Conservation (phyloP, 2,329 filamentous ascomycete genomes). For the Penicillium sp. region DNA sequence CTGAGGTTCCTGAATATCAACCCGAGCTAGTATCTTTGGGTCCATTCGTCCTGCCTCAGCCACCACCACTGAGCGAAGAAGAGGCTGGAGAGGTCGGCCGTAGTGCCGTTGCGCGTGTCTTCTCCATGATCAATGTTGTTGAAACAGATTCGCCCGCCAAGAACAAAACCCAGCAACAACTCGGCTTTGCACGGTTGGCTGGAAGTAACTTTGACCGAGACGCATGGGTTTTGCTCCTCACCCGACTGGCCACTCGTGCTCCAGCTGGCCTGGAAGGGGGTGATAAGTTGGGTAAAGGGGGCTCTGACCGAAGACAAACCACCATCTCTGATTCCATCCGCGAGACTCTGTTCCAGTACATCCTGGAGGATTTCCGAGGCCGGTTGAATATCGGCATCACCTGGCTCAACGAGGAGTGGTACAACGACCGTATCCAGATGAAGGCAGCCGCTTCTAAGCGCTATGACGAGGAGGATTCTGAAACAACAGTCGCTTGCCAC, state of each 20-base stretch:
- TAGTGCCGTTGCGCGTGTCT: slow-evolving; percentile 72
- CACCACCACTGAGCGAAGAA: slow-evolving; percentile 69
- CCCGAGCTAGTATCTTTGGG: slow-evolving; percentile 61
- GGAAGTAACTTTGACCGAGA: slow-evolving; percentile 82
- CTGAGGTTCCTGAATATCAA: slow-evolving; percentile 72
- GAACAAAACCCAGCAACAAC: slow-evolving; percentile 52
- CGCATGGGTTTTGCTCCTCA: slow-evolving; percentile 86
- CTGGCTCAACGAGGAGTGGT: slow-evolving; percentile 98
- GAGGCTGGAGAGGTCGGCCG: slow-evolving; percentile 73
- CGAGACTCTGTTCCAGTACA: slow-evolving; percentile 76
- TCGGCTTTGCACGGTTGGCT: slow-evolving; percentile 78
- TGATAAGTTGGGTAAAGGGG: slow-evolving; percentile 33
- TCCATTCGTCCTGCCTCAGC: slow-evolving; percentile 75
- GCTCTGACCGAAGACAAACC: slow-evolving; percentile 16
- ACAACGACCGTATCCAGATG: slow-evolving; percentile 71
- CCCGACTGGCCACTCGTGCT: slow-evolving; percentile 78
- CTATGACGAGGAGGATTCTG: slow-evolving; percentile 45
- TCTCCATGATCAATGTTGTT: slow-evolving; percentile 71
- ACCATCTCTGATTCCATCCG: slow-evolving; percentile 66
- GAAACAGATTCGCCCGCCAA: slow-evolving; percentile 65
- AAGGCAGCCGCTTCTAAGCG: slow-evolving; percentile 44
- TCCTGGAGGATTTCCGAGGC: slow-evolving; percentile 87
- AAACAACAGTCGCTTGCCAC: slow-evolving; percentile 51
- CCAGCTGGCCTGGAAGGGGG: slow-evolving; percentile 65
- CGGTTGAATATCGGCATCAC: slow-evolving; percentile 87